A percentile compares a stretch with the other conserved stretches of the same genome.
Evolutionary conservation across 2,329 filamentous ascomycete genomes (phyloP).

Genomic region (Colletotrichum chlorophyti): DNA sequence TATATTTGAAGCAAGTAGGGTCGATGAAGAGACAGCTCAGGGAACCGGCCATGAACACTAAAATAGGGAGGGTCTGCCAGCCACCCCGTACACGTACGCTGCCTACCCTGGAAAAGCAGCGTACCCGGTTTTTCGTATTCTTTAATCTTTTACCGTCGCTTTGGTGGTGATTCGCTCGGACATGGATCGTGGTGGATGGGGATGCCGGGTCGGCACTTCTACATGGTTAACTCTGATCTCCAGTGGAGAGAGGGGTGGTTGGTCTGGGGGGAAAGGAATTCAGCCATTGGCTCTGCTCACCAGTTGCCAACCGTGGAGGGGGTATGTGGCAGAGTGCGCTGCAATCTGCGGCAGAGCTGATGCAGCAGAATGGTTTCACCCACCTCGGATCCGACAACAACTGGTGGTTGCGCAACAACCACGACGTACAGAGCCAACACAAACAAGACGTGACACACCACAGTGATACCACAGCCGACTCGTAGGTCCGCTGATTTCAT

Average conservation of each 20-base stretch:
- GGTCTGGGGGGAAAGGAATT: not conserved
- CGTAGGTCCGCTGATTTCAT: too few relatives aligned
- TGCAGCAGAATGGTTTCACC: conserved; percentile 28
- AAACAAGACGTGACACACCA: not conserved
- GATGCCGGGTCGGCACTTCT: not conserved
- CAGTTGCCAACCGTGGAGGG: too few relatives aligned
- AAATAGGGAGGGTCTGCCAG: conserved; percentile 10
- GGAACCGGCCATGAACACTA: not conserved
- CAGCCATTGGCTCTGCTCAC: not conserved
- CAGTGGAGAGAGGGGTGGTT: conserved; percentile 7
- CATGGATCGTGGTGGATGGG: not conserved
- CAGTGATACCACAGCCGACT: too few relatives aligned
- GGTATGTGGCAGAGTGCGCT: conserved; percentile 1
- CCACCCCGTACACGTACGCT: not conserved
- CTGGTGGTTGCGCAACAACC: not conserved
- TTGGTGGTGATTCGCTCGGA: conserved; percentile 12
- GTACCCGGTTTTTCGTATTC: not conserved
- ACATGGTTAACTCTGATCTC: conserved; percentile 18
- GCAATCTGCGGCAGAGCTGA: conserved; percentile 26
- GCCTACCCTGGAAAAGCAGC: too few relatives aligned
- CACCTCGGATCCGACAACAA: conserved; percentile 14
- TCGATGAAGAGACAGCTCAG: not conserved
- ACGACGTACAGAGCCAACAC: not conserved
- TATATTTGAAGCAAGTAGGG: conserved; percentile 20
- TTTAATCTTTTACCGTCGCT: not conserved